Evolutionary conservation across 106 monocot species (phyloP).

Genomic region (Amphibolis antarctica): DNA sequence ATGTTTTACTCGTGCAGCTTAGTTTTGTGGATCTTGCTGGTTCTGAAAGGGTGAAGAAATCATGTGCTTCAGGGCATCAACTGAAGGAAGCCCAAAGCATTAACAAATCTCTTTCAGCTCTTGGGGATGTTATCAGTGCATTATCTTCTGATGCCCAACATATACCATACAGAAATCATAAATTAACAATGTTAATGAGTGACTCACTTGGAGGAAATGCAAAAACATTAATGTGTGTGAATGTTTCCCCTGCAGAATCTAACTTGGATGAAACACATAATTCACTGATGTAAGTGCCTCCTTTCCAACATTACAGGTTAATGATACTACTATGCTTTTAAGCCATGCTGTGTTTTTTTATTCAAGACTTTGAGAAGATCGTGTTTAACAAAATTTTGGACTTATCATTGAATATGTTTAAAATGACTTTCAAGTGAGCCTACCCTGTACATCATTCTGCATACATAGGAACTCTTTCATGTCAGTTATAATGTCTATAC

Average conservation of each 20-base stretch:
- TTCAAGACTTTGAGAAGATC: too few species aligned
- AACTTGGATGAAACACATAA: constrained; percentile 94
- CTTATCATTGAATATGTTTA: too few species aligned
- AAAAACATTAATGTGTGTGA: constrained; percentile 96
- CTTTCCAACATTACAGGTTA: too few species aligned
- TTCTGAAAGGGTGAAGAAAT: constrained; percentile 94
- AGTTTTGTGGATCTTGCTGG: constrained; percentile 99
- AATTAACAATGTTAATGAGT: constrained; percentile 98
- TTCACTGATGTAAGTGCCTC: constrained; percentile 59
- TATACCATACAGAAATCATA: constrained; percentile 97
- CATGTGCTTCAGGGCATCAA: constrained; percentile 79
- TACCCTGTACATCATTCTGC: too few species aligned
- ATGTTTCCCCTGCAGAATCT: constrained; percentile 86
- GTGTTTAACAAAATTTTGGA: too few species aligned
- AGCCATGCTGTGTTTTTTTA: background rate
- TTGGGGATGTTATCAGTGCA: constrained; percentile 91
- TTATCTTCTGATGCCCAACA: constrained; percentile 88
- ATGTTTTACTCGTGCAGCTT: constrained; percentile 44
- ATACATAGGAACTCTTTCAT: too few species aligned
- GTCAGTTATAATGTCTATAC: too few species aligned
- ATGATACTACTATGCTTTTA: background rate
- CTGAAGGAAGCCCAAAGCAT: constrained; percentile 97
- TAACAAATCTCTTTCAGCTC: constrained; percentile 93
- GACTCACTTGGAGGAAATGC: constrained; percentile 98
- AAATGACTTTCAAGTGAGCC: too few species aligned